Evolutionary conservation across 208 protist species (phyloP).

Genomic region (Acanthamoeba culbertsoni): DNA sequence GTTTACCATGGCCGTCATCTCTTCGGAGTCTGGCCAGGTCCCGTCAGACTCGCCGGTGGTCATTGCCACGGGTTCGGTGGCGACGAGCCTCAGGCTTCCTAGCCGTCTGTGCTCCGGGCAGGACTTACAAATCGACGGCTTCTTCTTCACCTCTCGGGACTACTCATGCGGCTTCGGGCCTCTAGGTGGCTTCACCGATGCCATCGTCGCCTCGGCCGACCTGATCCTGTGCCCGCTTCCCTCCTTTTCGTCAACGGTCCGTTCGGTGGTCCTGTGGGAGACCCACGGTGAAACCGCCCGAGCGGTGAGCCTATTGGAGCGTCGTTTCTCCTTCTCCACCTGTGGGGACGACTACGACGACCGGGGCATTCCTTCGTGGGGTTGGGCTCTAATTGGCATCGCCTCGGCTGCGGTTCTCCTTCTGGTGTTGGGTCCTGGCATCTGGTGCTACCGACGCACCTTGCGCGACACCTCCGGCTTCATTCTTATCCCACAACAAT

Average conservation of each 20-base stretch:
- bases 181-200: not conserved
- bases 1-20: not conserved
- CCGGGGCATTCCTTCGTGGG: no score
- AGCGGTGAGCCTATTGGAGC: no score
- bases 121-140: not conserved
- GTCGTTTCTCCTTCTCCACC: no score
- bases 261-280: not conserved
- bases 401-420: no score
- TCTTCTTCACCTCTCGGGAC: not conserved
- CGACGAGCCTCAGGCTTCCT: not conserved
- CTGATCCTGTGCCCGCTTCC: not conserved
- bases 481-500: no score
- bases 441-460: no score
- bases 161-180: not conserved
- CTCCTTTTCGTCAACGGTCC: not conserved
- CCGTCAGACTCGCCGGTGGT: not conserved
- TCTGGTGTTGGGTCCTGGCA: no score
- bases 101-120: not conserved
- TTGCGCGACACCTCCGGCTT: no score
- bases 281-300: no score
- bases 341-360: no score
- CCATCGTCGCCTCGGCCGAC: not conserved
- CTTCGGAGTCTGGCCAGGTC: not conserved
- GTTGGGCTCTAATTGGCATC: no score
- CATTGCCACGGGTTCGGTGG: not conserved